Base-by-base conservation (phyloP, 2,329 filamentous ascomycete species). In the Ascochyta pisi region DNA sequence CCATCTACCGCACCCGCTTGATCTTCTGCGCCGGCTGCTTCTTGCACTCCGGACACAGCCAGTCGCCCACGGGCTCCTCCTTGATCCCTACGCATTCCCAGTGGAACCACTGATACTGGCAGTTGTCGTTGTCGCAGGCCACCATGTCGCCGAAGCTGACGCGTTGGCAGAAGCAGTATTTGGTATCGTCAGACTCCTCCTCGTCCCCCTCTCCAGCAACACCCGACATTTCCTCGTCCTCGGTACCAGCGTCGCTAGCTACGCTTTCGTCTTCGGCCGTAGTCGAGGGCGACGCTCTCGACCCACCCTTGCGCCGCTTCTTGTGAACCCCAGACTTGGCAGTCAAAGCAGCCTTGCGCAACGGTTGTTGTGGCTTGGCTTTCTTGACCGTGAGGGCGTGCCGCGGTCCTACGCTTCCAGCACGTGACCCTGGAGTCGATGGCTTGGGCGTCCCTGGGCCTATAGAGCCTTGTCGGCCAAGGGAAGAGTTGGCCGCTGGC, bases 91-190 rank as follows among this genome's bases (percentile, higher is more conserved):
- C 79, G 59, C 81, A 83, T 56, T 77, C 86, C 89, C 90, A 95
- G 77, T 95, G 91, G 74, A 95, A 95, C 91, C 91, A 95, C 77
- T 95, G 90, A 69, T 86, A 90, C 42, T 87, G 86, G 76, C 91
- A 95, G 63, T 88, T 83, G 54, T 89, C 86, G 74, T 94, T 94
- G 79, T 95, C 91, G 78, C 91, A 95, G 27, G 90, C 91, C 61
- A 95, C 90, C 91, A 95, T 95, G 70, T 94, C 89, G 58, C 91
- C 91, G 70, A 90, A 92, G 75, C 89, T 92, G 63, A 93, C 89
- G 66, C 89, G 89, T 73, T 93, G 89, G 75, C 91, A 95, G 27
- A 89, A 82, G 77, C 91, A 95, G 77, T 95, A 95, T 74, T 91
- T 81, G 54, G 79, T 90, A 70, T 89, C 88, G 76, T 92, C 89